Conservation (phyloP, 768 basidiomycete species). For the Calocybe indica region DNA sequence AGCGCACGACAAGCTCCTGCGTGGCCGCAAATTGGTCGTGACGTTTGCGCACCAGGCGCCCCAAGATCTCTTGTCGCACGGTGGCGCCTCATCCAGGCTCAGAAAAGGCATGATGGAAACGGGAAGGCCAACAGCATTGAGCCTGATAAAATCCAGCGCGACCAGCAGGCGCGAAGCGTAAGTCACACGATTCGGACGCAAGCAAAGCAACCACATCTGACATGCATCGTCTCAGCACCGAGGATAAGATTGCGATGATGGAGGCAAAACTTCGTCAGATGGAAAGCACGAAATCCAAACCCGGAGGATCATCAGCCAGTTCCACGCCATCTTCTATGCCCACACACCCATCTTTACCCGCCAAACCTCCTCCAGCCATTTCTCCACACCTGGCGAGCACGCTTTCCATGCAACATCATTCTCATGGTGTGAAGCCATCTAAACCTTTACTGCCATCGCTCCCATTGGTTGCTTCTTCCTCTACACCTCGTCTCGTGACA, state of each 20-base stretch:
- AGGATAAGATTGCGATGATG: constrained; percentile 89
- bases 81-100: constrained; percentile 17
- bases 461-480: constrained; percentile 11
- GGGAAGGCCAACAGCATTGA: constrained; percentile 77
- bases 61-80: constrained; percentile 21
- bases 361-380: constrained; percentile 32
- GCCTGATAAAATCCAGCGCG: constrained; percentile 73
- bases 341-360: constrained; percentile 34
- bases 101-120: constrained; percentile 48
- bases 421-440: constrained; percentile 9
- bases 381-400: constrained; percentile 10
- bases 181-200: constrained; percentile 9
- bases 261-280: constrained; percentile 92
- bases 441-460: constrained; percentile 17
- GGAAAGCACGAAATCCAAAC: constrained; percentile 35
- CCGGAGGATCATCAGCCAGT: constrained; percentile 7
- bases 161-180: constrained; percentile 48
- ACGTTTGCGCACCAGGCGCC: constrained; percentile 89
- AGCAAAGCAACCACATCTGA: background rate
- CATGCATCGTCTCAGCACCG: constrained; percentile 45
- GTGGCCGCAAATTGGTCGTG: constrained; percentile 87
- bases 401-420: constrained; percentile 1
- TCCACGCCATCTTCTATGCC: constrained; percentile 6
- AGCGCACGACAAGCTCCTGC: constrained; percentile 74
- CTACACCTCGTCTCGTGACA: too few relatives aligned